A percentile compares a stretch with the other conserved stretches of the same genome.
phyloP scores from a whole-genome alignment of 1,284 basidiomycete species.

The Ganoderma lingzhi region DNA sequence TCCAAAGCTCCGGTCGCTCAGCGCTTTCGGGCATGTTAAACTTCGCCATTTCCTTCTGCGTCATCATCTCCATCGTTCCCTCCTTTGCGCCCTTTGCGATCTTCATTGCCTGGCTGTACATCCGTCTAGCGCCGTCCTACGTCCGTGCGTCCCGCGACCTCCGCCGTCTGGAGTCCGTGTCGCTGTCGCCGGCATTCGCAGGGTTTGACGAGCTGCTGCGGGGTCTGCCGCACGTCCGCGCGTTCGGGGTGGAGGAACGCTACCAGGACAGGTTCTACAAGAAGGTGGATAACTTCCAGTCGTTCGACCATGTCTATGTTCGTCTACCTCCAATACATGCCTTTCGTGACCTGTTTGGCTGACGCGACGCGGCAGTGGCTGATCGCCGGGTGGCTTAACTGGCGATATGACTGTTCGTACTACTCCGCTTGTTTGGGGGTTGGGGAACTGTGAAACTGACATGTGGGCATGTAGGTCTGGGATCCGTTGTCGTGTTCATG shows the following conservation, averaged over 20 bases:
- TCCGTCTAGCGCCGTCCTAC: constrained; percentile 74
- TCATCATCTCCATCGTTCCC: constrained; percentile 72
- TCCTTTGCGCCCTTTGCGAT: constrained; percentile 75
- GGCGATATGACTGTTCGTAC: constrained; percentile 74
- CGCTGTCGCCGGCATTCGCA: constrained; percentile 74
- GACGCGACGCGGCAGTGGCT: constrained; percentile 57
- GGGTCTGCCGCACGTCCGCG: constrained; percentile 82
- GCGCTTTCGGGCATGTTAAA: constrained; percentile 66
- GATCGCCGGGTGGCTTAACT: constrained; percentile 71
- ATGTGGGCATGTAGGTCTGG: constrained; percentile 57
- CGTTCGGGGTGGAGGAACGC: constrained; percentile 81
- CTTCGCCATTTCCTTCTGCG: constrained; percentile 71
- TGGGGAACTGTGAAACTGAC: constrained; percentile 3
- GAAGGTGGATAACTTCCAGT: constrained; percentile 81
- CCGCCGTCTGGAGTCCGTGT: constrained; percentile 74
- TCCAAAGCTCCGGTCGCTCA: constrained; percentile 63
- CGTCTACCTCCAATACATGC: constrained; percentile 37
- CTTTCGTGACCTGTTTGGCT: constrained; percentile 5
- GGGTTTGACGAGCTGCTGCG: constrained; percentile 83
- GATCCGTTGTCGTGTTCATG: constrained; percentile 78
- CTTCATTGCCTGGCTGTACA: constrained; percentile 76
- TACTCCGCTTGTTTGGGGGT: not conserved
- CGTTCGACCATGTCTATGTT: constrained; percentile 76
- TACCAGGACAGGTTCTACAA: constrained; percentile 80
- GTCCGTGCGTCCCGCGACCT: constrained; percentile 76